These are phyloP conservation scores for Phytophthora palmivora DNA, from an alignment of 352 stramenopile genomes.

Conservation along the genomic window DNA sequence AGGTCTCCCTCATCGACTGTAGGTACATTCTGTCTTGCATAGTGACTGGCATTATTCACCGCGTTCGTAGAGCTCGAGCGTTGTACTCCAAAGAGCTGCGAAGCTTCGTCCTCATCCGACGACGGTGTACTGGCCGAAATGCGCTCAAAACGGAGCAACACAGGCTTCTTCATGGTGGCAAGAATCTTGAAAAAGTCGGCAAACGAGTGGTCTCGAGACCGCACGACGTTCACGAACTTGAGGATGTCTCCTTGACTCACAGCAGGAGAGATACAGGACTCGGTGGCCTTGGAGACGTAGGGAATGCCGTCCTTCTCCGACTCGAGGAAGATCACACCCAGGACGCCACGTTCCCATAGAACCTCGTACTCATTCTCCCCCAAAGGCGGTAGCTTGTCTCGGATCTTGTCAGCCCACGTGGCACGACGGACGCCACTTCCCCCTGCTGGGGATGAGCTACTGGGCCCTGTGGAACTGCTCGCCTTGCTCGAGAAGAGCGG, in stretches of 20 bases:
- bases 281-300: slow-evolving; percentile 87
- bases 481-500: slow-evolving; percentile 50
- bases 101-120: slow-evolving; percentile 54
- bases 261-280: slow-evolving; percentile 83
- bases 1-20: slow-evolving; percentile 28
- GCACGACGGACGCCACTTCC: slow-evolving; percentile 34
- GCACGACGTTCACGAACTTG: slow-evolving; percentile 87
- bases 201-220: slow-evolving; percentile 88
- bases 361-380: slow-evolving; percentile 89
- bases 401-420: slow-evolving; percentile 84
- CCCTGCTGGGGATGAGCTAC: slow-evolving; percentile 23
- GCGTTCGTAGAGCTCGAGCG: slow-evolving; percentile 57
- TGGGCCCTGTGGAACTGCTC: slow-evolving; percentile 20
- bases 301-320: slow-evolving; percentile 87
- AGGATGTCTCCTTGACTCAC: slow-evolving; percentile 80
- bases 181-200: slow-evolving; percentile 92
- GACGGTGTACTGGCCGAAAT: slow-evolving; percentile 52
- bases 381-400: slow-evolving; percentile 78
- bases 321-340: slow-evolving; percentile 89
- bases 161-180: slow-evolving; percentile 90
- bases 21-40: slow-evolving; percentile 38
- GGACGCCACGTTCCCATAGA: slow-evolving; percentile 85
- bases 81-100: slow-evolving; percentile 50
- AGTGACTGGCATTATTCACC: slow-evolving; percentile 32
- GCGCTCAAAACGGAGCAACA: slow-evolving; percentile 84